Evolutionary conservation across 805 yeast genomes (phyloP).

Genomic region (Maudiozyma pseudohumilis): DNA sequence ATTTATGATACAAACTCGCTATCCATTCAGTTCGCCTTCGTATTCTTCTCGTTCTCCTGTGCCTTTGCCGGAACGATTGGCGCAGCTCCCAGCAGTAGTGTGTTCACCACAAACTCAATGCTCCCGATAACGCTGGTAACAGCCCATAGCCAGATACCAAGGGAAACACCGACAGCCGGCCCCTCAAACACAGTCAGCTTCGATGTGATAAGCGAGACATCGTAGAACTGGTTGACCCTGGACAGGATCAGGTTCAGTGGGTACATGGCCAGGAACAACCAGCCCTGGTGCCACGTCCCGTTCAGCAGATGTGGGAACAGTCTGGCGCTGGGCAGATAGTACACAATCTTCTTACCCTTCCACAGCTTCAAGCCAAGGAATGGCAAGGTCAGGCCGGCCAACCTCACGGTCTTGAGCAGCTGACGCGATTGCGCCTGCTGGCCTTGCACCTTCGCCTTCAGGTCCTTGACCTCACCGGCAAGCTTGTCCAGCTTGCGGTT

Average conservation of each 20-base stretch:
- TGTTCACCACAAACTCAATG: conserved; percentile 20
- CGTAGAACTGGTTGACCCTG: not conserved
- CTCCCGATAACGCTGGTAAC: conserved; percentile 22
- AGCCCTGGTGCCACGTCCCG: conserved; percentile 28
- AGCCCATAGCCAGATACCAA: conserved; percentile 30
- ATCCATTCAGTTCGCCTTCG: too few relatives aligned
- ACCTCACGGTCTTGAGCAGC: conserved; percentile 12
- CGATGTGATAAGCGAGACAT: conserved; percentile 1
- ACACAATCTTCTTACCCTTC: conserved; percentile 27
- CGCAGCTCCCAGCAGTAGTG: too few relatives aligned
- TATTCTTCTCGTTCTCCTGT: too few relatives aligned
- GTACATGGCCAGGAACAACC: conserved; percentile 19
- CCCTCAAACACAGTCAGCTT: conserved; percentile 2
- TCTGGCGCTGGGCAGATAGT: conserved; percentile 18
- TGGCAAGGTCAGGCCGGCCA: conserved; percentile 25
- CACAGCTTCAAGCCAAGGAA: conserved; percentile 24
- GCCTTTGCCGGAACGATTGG: too few relatives aligned
- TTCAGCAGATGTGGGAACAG: conserved; percentile 25
- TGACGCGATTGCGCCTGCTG: conserved; percentile 6
- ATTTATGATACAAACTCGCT: too few relatives aligned
- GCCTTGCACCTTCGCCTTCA: conserved; percentile 32
- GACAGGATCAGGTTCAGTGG: conserved; percentile 16
- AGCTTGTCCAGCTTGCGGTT: conserved; percentile 61
- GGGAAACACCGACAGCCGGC: conserved; percentile 20
- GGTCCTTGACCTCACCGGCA: conserved; percentile 38